Evolutionary conservation across 805 yeast genomes (phyloP).

Genomic region (Hyphopichia homilentoma): DNA sequence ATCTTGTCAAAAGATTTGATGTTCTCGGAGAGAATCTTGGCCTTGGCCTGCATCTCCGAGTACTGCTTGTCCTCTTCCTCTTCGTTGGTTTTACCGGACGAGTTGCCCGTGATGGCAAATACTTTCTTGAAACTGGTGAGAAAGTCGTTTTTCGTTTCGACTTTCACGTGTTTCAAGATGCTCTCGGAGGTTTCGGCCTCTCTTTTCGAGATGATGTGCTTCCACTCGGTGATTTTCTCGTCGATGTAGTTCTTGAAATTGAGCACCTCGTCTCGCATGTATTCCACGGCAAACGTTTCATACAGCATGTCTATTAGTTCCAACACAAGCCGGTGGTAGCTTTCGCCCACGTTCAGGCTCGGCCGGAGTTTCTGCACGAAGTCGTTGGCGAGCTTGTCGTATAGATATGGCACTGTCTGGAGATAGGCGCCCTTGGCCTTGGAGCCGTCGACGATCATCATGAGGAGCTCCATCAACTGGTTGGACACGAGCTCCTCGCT

Average conservation of each 20-base stretch:
- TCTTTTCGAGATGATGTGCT: conserved; percentile 30
- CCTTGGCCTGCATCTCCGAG: conserved; percentile 74
- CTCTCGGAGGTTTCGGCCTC: conserved; percentile 47
- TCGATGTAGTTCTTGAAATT: conserved; percentile 22
- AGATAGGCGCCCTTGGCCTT: conserved; percentile 28
- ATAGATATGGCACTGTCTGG: conserved; percentile 36
- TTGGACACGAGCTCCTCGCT: conserved; percentile 44
- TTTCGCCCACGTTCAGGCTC: conserved; percentile 35
- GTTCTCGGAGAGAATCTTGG: conserved; percentile 71
- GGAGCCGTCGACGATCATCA: conserved; percentile 23
- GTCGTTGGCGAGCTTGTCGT: conserved; percentile 21
- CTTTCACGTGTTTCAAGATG: conserved; percentile 48
- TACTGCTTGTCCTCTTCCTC: conserved; percentile 23
- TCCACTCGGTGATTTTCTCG: conserved; percentile 30
- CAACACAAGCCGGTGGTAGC: conserved; percentile 24
- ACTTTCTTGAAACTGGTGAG: conserved; percentile 63
- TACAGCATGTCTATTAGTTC: conserved; percentile 40
- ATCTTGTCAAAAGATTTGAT: conserved; percentile 72
- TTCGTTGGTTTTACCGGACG: conserved; percentile 17
- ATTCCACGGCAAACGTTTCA: conserved; percentile 39
- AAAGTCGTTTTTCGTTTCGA: conserved; percentile 52
- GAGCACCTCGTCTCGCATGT: conserved; percentile 32
- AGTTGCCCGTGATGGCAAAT: conserved; percentile 42
- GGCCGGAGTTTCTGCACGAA: conserved; percentile 24
- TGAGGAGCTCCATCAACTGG: conserved; percentile 32